Conservation (phyloP, 768 basidiomycete genomes). For the Suillus paluster region DNA sequence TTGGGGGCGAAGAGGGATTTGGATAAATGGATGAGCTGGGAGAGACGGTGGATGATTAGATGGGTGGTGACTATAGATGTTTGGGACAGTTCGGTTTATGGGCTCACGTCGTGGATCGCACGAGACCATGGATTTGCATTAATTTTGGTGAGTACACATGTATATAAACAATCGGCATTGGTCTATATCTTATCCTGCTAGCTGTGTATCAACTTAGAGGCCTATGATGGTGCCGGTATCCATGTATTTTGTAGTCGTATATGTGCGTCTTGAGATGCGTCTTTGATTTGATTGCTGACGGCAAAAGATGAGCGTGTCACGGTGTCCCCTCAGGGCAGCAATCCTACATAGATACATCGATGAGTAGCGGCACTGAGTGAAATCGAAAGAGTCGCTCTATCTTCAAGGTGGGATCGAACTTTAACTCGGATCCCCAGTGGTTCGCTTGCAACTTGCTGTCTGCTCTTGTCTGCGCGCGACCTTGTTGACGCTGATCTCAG, state of each 20-base stretch:
- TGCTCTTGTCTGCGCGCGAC: too few species aligned
- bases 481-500: neutral
- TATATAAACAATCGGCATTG: neutral
- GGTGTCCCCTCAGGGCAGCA: too few species aligned
- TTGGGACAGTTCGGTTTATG: neutral
- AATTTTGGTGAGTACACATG: neutral
- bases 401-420: too few species aligned
- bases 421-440: too few species aligned
- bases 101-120: neutral
- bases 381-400: too few species aligned
- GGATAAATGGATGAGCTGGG: slow-evolving; percentile 12
- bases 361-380: neutral
- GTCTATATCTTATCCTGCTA: neutral
- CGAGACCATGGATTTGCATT: neutral
- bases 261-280: neutral
- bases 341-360: neutral
- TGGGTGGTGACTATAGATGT: neutral
- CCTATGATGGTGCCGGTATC: too few species aligned
- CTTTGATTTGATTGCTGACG: neutral
- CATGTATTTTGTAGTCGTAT: neutral
- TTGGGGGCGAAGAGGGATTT: slow-evolving; percentile 23
- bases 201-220: neutral
- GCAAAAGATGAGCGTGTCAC: too few species aligned
- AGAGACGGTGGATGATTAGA: neutral
- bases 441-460: too few species aligned